Evolutionary conservation across 306 rosid genomes (phyloP).

Genomic region (Abrus precatorius): DNA sequence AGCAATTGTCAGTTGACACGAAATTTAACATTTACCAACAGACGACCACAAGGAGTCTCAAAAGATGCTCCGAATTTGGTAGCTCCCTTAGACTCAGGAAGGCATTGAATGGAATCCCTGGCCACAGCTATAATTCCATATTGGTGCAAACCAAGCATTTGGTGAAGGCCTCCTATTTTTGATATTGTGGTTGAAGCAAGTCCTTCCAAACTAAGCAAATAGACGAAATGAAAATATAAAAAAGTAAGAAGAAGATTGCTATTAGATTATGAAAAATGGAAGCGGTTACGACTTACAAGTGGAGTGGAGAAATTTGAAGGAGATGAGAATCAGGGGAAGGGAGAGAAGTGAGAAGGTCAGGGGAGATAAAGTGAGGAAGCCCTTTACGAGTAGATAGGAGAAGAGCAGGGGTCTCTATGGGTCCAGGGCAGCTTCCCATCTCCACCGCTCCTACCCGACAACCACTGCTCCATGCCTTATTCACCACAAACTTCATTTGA

Average conservation of each 20-base stretch:
- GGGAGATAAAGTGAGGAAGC: slow-evolving; percentile 76
- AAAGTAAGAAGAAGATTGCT: background rate
- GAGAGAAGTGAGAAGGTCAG: slow-evolving; percentile 87
- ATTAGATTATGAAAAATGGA: slow-evolving; percentile 1
- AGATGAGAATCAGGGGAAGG: slow-evolving; percentile 90
- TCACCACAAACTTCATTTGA: slow-evolving; percentile 73
- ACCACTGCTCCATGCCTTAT: slow-evolving; percentile 75
- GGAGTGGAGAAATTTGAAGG: slow-evolving; percentile 84
- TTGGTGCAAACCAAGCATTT: slow-evolving; percentile 68
- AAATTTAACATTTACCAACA: slow-evolving; percentile 61
- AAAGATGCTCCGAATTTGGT: slow-evolving; percentile 81
- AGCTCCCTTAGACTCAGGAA: slow-evolving; percentile 70
- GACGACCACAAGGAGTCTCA: slow-evolving; percentile 89
- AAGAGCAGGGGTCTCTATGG: slow-evolving; percentile 82
- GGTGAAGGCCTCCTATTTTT: slow-evolving; percentile 81
- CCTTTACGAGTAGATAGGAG: slow-evolving; percentile 91
- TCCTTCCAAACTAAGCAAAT: slow-evolving; percentile 74
- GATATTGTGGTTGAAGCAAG: slow-evolving; percentile 69
- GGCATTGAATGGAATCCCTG: slow-evolving; percentile 78
- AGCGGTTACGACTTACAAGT: slow-evolving; percentile 80
- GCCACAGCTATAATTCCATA: slow-evolving; percentile 74
- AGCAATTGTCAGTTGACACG: slow-evolving; percentile 14
- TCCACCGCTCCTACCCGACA: slow-evolving; percentile 75
- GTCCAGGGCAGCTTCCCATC: slow-evolving; percentile 59
- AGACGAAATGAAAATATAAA: background rate